A percentile compares a stretch with the other conserved stretches of the same genome.
phyloP scores from a whole-genome alignment of 176 grass and related monocot species.

The Alloteropsis semialata region DNA sequence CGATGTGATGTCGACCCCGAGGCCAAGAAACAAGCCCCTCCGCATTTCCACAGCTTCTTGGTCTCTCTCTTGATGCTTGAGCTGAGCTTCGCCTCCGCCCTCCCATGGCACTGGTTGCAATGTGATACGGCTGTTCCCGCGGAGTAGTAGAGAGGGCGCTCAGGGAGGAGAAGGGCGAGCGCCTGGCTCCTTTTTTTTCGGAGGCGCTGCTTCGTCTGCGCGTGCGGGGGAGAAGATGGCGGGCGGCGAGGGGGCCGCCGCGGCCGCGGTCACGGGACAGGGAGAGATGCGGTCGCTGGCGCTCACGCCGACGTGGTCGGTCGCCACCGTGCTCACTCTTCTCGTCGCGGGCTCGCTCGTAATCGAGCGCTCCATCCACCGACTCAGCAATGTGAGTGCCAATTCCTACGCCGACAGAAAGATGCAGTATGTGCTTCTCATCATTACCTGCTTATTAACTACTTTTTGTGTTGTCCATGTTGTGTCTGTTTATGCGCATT shows the following conservation, averaged over 20 bases:
- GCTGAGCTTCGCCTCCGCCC: not conserved
- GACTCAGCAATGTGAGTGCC: conserved; percentile 71
- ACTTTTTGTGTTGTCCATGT: not conserved
- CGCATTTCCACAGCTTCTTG: not conserved
- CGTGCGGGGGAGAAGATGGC: conserved; percentile 29
- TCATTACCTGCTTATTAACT: conserved; percentile 3
- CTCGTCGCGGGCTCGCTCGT: conserved; percentile 83
- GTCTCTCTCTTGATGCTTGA: conserved; percentile 13
- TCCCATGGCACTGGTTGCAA: not conserved
- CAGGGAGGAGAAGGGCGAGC: not conserved
- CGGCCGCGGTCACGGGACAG: not conserved
- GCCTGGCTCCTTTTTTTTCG: not conserved
- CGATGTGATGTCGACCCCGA: not conserved
- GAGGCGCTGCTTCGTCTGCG: not conserved
- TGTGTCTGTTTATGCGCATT: not conserved
- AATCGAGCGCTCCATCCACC: conserved; percentile 94
- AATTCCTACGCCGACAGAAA: not conserved
- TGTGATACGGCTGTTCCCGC: conserved; percentile 11
- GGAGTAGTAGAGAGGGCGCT: not conserved
- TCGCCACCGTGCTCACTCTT: conserved; percentile 83
- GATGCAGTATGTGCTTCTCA: not conserved
- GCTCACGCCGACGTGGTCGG: conserved; percentile 97
- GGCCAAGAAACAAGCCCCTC: not conserved
- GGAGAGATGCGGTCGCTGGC: conserved; percentile 75
- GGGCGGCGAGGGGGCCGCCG: conserved; percentile 6